A percentile compares a stretch with the other conserved stretches of the same genome.
Conservation (phyloP, 768 basidiomycete genomes). For the Naganishia vaughanmartiniae region DNA sequence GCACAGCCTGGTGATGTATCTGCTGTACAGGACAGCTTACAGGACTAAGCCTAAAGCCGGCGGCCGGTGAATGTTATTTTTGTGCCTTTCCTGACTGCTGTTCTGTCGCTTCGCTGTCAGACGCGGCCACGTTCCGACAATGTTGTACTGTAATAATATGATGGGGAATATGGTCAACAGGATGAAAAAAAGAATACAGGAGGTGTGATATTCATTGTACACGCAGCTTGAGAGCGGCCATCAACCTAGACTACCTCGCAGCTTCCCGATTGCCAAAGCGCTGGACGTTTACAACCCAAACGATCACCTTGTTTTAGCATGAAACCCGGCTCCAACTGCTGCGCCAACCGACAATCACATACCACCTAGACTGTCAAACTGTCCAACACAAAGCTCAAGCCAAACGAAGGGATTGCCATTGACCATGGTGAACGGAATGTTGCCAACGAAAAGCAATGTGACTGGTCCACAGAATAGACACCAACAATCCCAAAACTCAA, state of each 20-base stretch:
- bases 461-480: background rate
- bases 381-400: background rate
- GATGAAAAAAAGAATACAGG: too few relatives aligned
- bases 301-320: background rate
- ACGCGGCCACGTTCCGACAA: too few relatives aligned
- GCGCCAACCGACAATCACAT: background rate
- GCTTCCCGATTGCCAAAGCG: background rate
- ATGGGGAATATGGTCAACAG: too few relatives aligned
- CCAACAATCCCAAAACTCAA: background rate
- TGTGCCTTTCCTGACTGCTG: too few relatives aligned
- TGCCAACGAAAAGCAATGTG: background rate
- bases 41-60: too few relatives aligned
- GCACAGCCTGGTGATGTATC: too few relatives aligned
- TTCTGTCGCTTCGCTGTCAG: too few relatives aligned
- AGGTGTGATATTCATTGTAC: too few relatives aligned
- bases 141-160: too few relatives aligned
- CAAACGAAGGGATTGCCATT: background rate
- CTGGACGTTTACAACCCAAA: background rate
- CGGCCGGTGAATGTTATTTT: too few relatives aligned
- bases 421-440: background rate
- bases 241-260: background rate
- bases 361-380: background rate
- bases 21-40: too few relatives aligned
- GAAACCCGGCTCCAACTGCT: background rate
- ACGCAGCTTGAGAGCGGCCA: background rate